Evolutionary conservation across 2,329 filamentous ascomycete species (phyloP).

Genomic region (Hypoxylon sp.): DNA sequence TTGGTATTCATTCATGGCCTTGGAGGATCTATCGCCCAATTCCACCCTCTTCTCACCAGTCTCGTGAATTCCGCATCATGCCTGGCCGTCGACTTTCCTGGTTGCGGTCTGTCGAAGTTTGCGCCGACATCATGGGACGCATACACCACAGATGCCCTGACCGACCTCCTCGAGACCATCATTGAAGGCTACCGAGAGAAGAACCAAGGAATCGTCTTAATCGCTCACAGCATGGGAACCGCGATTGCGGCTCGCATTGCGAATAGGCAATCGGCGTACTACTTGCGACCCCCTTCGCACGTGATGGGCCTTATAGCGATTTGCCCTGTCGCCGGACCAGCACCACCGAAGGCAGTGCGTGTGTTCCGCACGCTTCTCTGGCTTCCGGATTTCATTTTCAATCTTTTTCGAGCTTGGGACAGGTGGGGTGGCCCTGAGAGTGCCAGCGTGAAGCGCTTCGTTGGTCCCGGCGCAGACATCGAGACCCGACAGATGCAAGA

Average conservation of each 20-base stretch:
- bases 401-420: constrained; percentile 84
- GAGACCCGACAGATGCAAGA: constrained; percentile 78
- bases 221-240: constrained; percentile 93
- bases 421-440: constrained; percentile 83
- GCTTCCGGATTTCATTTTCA: constrained; percentile 80
- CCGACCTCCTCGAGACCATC: constrained; percentile 79
- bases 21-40: constrained; percentile 92
- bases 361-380: constrained; percentile 71
- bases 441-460: constrained; percentile 82
- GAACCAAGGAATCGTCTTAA: constrained; percentile 81
- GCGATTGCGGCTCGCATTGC: constrained; percentile 82
- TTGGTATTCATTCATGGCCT: constrained; percentile 94
- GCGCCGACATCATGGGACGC: constrained; percentile 79
- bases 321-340: constrained; percentile 80
- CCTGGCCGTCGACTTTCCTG: constrained; percentile 89
- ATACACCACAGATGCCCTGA: constrained; percentile 82
- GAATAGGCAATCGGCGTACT: constrained; percentile 61
- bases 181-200: constrained; percentile 81
- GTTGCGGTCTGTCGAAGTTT: constrained; percentile 87
- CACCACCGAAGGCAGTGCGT: constrained; percentile 66
- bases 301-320: constrained; percentile 85
- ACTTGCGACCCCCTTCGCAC: constrained; percentile 69
- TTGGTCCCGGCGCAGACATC: constrained; percentile 75
- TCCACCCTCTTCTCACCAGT: constrained; percentile 83
- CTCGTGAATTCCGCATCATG: constrained; percentile 87